Evolutionary conservation across 2,329 filamentous ascomycete species (phyloP).

Genomic region (Ophiostoma ulmi): DNA sequence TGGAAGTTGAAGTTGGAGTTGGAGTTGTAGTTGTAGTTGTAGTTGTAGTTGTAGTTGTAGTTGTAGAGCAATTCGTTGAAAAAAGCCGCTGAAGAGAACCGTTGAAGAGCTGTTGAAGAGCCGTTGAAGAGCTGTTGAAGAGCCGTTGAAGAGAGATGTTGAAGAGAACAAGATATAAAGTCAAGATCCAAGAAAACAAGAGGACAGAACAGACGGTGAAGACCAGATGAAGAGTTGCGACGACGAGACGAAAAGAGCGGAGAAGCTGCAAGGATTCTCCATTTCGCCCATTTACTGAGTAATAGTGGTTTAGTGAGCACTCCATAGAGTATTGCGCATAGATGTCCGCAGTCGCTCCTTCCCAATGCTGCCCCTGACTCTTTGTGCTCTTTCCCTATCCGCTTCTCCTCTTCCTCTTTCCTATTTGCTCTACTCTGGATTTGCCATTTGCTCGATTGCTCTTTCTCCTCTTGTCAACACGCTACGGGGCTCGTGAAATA

Average conservation of each 20-base stretch:
- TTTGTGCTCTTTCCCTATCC: neutral
- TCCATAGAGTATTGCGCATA: neutral
- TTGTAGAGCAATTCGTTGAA: neutral
- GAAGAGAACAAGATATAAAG: neutral
- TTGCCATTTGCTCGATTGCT: too few species aligned
- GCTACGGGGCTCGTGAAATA: neutral
- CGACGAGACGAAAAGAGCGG: neutral
- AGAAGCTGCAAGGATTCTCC: neutral
- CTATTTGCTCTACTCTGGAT: neutral
- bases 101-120: neutral
- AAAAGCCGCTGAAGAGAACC: too few species aligned
- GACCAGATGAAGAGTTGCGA: neutral
- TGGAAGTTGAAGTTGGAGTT: neutral
- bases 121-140: neutral
- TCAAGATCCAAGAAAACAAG: neutral
- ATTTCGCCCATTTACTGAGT: neutral
- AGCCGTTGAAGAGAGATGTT: neutral
- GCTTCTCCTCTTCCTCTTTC: too few species aligned
- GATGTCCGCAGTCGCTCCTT: neutral
- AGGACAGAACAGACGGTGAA: neutral
- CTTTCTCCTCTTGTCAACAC: constrained; percentile 2
- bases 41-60: neutral
- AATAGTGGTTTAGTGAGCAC: neutral
- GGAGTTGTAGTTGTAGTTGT: neutral
- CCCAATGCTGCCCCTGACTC: constrained; percentile 12